Evolutionary conservation across 2,329 filamentous ascomycete genomes (phyloP).

Genomic region (Talaromyces sp.): DNA sequence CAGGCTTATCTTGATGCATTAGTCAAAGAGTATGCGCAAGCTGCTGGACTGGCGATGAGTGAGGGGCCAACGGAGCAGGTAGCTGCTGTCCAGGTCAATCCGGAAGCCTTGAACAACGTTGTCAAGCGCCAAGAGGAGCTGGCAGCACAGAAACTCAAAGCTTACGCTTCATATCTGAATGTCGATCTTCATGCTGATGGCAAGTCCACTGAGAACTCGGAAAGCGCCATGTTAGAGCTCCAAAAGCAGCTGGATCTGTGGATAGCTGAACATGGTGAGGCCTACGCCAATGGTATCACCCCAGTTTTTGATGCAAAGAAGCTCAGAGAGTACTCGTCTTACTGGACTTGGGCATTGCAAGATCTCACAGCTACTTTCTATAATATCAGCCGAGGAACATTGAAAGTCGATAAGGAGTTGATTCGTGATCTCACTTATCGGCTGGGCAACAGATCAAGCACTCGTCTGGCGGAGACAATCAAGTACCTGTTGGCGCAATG

Average conservation of each 20-base stretch:
- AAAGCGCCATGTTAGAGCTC: conserved; percentile 41
- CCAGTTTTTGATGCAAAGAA: conserved; percentile 91
- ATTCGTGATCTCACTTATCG: conserved; percentile 90
- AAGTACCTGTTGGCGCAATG: not conserved
- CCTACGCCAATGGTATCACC: conserved; percentile 91
- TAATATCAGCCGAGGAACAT: conserved; percentile 90
- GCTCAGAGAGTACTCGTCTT: conserved; percentile 93
- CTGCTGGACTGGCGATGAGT: conserved; percentile 81
- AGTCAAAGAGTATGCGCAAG: conserved; percentile 92
- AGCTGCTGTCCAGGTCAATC: conserved; percentile 4
- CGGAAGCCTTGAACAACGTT: not conserved
- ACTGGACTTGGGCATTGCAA: conserved; percentile 98
- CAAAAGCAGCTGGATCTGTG: conserved; percentile 93
- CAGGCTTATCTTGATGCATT: conserved; percentile 89
- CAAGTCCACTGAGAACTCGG: not conserved
- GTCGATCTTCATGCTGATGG: not conserved
- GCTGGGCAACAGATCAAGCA: conserved; percentile 98
- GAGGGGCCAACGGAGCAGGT: not conserved
- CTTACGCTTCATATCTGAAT: not conserved
- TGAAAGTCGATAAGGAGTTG: conserved; percentile 92
- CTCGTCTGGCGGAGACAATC: conserved; percentile 56
- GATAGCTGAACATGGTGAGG: conserved; percentile 91
- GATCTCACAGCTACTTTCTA: conserved; percentile 98
- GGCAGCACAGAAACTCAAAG: not conserved
- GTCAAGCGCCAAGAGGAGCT: not conserved